Evolutionary conservation across 441 rosid genomes (phyloP).

Genomic region (Adansonia rubrostipa): DNA sequence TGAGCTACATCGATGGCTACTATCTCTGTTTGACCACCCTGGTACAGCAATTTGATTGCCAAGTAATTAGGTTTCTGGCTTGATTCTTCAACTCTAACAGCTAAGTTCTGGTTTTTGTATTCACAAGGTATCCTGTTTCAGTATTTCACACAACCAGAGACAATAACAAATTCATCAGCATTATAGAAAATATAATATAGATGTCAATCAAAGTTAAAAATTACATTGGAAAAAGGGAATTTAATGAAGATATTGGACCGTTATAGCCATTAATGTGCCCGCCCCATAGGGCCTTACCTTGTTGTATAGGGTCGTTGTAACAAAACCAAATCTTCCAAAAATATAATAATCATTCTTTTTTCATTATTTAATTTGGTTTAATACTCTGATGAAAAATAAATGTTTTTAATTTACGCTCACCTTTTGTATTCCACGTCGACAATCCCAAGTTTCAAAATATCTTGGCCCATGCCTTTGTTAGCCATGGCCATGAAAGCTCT

Average conservation of each 20-base stretch:
- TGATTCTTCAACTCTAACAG: conserved; percentile 83
- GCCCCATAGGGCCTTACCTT: background rate
- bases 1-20: conserved; percentile 75
- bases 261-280: conserved; percentile 38
- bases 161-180: background rate
- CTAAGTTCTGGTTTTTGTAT: conserved; percentile 65
- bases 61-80: conserved; percentile 69
- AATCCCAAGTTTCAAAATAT: conserved; percentile 60
- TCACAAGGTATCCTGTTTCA: conserved; percentile 79
- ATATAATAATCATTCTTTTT: background rate
- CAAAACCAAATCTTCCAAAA: background rate
- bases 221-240: background rate
- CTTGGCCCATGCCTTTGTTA: conserved; percentile 47
- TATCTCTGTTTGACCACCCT: conserved; percentile 92
- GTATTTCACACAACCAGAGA: conserved; percentile 30
- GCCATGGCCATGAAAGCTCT: conserved; percentile 86
- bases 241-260: conserved; percentile 32
- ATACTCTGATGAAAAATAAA: background rate
- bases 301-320: conserved; percentile 18
- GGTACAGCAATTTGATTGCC: conserved; percentile 71
- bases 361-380: background rate
- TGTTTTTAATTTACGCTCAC: conserved; percentile 29
- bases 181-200: background rate
- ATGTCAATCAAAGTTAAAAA: background rate
- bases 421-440: conserved; percentile 77